Evolutionary conservation across 2,329 filamentous ascomycete species (phyloP).

Genomic region (Madurella mycetomatis): DNA sequence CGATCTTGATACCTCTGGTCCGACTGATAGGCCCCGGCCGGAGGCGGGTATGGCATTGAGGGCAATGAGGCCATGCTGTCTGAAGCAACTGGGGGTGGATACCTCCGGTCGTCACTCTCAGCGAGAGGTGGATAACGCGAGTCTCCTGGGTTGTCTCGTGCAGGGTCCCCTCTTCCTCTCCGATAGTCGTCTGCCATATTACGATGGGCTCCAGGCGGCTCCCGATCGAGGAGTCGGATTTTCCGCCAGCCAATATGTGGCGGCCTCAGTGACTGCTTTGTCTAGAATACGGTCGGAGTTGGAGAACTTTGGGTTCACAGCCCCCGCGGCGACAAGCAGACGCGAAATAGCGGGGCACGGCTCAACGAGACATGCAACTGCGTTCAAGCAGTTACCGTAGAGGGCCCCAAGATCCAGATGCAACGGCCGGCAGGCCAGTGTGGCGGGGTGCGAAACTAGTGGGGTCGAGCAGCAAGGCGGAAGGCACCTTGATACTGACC

Average conservation of each 20-base stretch:
- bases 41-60: slow-evolving; percentile 45
- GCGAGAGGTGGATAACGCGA: slow-evolving; percentile 40
- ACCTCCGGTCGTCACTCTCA: slow-evolving; percentile 37
- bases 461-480: slow-evolving; percentile 9
- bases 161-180: slow-evolving; percentile 31
- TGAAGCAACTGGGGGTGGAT: slow-evolving; percentile 28
- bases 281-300: neutral
- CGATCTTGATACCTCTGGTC: slow-evolving; percentile 16
- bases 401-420: neutral
- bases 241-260: neutral
- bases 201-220: slow-evolving; percentile 8
- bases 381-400: neutral
- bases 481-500: slow-evolving; percentile 8
- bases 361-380: neutral
- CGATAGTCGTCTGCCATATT: slow-evolving; percentile 37
- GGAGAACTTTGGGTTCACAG: neutral
- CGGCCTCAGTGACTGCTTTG: neutral
- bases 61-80: slow-evolving; percentile 42
- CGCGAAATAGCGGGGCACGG: neutral
- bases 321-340: neutral
- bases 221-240: neutral
- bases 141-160: slow-evolving; percentile 37
- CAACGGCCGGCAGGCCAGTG: neutral
- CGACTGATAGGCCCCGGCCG: slow-evolving; percentile 16
- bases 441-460: slow-evolving; percentile 1